Evolutionary conservation across 345 rosid species (phyloP).

Genomic region (Fremontodendron californicum): DNA sequence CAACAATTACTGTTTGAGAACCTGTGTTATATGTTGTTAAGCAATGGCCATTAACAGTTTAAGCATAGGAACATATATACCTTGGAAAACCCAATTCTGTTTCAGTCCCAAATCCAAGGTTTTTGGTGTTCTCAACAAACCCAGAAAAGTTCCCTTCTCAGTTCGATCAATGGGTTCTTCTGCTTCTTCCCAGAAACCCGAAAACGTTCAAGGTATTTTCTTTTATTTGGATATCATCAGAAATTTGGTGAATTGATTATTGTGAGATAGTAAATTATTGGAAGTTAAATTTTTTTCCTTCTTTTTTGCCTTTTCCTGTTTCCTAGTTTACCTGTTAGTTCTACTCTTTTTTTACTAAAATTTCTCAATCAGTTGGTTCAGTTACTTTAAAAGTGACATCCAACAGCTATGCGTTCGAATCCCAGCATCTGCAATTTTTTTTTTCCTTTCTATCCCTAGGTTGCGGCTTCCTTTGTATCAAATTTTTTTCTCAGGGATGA

Average conservation of each 20-base stretch:
- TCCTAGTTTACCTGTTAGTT: not conserved
- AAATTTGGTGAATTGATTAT: not conserved
- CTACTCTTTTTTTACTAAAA: not conserved
- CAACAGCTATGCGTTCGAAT: too few species aligned
- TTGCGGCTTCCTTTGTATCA: too few species aligned
- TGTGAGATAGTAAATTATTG: not conserved
- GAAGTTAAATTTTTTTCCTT: not conserved
- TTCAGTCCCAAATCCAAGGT: slow-evolving; percentile 17
- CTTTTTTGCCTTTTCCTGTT: not conserved
- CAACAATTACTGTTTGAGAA: not conserved
- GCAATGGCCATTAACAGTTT: slow-evolving; percentile 25
- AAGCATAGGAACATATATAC: slow-evolving; percentile 16
- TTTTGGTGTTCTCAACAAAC: slow-evolving; percentile 5
- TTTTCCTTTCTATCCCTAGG: too few species aligned
- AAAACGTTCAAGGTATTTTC: slow-evolving; percentile 34
- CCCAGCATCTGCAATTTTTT: too few species aligned
- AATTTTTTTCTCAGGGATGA: not conserved
- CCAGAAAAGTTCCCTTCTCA: slow-evolving; percentile 25
- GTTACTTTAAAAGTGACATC: too few species aligned
- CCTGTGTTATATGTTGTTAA: not conserved
- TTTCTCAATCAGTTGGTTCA: too few species aligned
- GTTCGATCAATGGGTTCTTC: slow-evolving; percentile 76
- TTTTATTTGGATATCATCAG: not conserved
- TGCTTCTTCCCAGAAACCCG: slow-evolving; percentile 74
- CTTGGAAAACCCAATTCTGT: slow-evolving; percentile 15